These are phyloP conservation scores for Podaxis pistillaris DNA, from an alignment of 768 basidiomycete species.

Conservation along the genomic window DNA sequence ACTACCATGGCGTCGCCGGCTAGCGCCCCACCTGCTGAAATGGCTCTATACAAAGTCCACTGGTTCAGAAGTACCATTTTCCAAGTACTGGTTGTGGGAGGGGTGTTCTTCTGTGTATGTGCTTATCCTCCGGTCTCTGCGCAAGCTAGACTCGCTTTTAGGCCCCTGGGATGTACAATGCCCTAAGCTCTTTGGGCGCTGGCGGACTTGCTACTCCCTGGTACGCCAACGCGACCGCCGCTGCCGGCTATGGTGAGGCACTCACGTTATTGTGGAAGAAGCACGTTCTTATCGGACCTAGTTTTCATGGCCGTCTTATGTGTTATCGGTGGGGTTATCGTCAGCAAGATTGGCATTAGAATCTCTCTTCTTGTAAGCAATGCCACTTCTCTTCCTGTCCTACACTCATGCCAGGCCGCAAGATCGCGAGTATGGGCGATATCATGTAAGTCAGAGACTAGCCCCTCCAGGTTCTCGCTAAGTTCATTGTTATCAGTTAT, in stretches of 20 bases:
- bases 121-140: neutral
- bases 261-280: neutral
- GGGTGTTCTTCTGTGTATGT: constrained; percentile 30
- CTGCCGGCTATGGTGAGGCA: constrained; percentile 27
- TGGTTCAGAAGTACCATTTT: constrained; percentile 31
- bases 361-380: constrained; percentile 22
- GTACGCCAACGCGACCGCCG: constrained; percentile 31
- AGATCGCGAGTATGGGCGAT: constrained; percentile 31
- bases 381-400: neutral
- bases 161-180: constrained; percentile 35
- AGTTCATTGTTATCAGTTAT: constrained; percentile 20
- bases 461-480: neutral
- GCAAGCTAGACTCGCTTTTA: constrained; percentile 6
- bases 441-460: constrained; percentile 22
- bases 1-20: neutral
- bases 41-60: constrained; percentile 21
- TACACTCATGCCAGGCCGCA: neutral
- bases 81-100: constrained; percentile 31
- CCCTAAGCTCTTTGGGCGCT: constrained; percentile 28
- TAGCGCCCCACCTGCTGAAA: neutral
- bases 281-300: constrained; percentile 1
- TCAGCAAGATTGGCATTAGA: constrained; percentile 31
- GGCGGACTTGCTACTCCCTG: constrained; percentile 32
- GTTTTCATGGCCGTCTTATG: constrained; percentile 32
- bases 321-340: constrained; percentile 29